Evolutionary conservation across 805 yeast species (phyloP).

Genomic region (Isabelozyma rhagii): DNA sequence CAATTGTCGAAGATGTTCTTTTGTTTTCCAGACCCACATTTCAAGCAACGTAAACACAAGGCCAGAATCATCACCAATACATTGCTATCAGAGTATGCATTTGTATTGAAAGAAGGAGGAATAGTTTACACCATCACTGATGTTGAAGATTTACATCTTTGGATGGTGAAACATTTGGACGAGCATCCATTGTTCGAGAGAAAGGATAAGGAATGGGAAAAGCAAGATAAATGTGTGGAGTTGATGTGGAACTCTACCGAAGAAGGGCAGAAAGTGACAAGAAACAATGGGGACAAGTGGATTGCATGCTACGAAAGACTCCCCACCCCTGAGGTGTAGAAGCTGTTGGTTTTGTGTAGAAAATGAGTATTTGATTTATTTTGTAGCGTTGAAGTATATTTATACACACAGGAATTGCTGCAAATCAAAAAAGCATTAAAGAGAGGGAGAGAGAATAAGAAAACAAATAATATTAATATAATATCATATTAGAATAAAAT

Average conservation of each 20-base stretch:
- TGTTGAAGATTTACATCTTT: slow-evolving; percentile 84
- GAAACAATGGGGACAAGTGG: slow-evolving; percentile 85
- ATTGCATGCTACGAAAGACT: slow-evolving; percentile 83
- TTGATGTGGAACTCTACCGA: slow-evolving; percentile 93
- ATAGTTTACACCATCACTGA: slow-evolving; percentile 92
- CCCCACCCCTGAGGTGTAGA: slow-evolving; percentile 49
- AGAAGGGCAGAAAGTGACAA: slow-evolving; percentile 93
- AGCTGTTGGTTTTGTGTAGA: neutral
- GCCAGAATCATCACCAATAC: slow-evolving; percentile 94
- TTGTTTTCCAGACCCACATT: slow-evolving; percentile 99
- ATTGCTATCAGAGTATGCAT: slow-evolving; percentile 87
- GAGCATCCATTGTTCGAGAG: slow-evolving; percentile 90
- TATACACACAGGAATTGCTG: neutral
- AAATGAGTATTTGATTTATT: no score
- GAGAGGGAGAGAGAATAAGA: neutral
- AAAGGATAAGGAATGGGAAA: slow-evolving; percentile 75
- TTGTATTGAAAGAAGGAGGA: slow-evolving; percentile 82
- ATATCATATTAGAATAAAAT: no score
- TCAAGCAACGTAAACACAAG: slow-evolving; percentile 95
- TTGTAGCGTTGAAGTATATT: neutral
- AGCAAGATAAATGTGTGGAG: slow-evolving; percentile 72
- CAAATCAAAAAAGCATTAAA: neutral
- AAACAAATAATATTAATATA: neutral
- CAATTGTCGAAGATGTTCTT: slow-evolving; percentile 91
- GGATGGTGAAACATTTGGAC: slow-evolving; percentile 94